A percentile compares a stretch with the other conserved stretches of the same genome.
These are phyloP conservation scores for Hordeum pubiflorum DNA, from an alignment of 202 grass and related monocot genomes.

Conservation along the genomic window DNA sequence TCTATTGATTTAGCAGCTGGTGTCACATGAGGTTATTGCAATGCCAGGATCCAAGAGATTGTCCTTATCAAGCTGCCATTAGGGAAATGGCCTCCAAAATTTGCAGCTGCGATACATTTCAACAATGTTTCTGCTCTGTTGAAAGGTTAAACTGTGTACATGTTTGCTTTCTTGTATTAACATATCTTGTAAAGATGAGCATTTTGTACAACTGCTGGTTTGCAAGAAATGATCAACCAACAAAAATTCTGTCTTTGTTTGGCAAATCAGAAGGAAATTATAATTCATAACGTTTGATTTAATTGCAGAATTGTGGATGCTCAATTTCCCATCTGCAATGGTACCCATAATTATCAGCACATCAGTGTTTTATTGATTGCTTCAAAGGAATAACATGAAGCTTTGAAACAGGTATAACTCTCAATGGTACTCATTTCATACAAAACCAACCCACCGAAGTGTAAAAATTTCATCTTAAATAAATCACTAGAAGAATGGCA, in stretches of 20 bases:
- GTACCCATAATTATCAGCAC: not conserved
- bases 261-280: not conserved
- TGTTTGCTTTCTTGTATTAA: not conserved
- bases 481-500: not conserved
- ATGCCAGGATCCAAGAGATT: not conserved
- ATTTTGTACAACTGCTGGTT: not conserved
- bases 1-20: not conserved
- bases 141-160: not conserved
- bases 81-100: not conserved
- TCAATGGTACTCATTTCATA: not conserved
- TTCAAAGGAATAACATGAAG: not conserved
- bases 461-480: not conserved
- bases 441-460: not conserved
- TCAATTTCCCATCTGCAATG: not conserved
- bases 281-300: not conserved
- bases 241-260: not conserved
- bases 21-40: not conserved
- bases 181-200: not conserved
- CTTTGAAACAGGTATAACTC: not conserved
- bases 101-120: not conserved
- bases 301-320: not conserved
- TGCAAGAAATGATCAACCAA: not conserved
- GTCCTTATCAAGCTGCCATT: not conserved
- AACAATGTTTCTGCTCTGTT: not conserved
- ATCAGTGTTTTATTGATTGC: not conserved